phyloP scores from a whole-genome alignment of 2,329 filamentous ascomycete genomes.

The Talaromyces funiculosus region DNA sequence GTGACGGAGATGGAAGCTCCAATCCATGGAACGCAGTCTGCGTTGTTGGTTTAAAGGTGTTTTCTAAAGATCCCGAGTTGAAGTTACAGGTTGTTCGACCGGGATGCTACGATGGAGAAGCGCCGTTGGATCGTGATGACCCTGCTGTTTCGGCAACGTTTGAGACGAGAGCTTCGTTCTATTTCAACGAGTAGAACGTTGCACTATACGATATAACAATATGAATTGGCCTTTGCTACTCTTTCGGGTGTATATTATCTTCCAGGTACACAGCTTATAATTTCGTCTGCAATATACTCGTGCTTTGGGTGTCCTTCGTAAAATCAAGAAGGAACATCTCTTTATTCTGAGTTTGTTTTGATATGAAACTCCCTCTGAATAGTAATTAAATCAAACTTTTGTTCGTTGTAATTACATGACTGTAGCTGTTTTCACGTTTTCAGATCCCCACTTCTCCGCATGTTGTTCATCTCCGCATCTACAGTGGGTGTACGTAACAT shows the following conservation, averaged over 20 bases:
- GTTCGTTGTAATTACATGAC: no score
- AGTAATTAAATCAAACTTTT: no score
- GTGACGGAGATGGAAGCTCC: slow-evolving; percentile 18
- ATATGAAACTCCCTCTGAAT: no score
- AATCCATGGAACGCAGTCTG: slow-evolving; percentile 58
- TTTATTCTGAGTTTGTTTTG: no score
- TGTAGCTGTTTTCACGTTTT: background rate
- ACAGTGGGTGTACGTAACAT: background rate
- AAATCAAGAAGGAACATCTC: no score
- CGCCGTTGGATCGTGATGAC: slow-evolving; percentile 31
- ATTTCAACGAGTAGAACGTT: background rate
- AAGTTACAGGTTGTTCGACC: slow-evolving; percentile 49
- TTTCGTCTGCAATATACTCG: background rate
- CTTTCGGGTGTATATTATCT: background rate
- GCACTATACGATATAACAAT: background rate
- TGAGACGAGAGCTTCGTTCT: slow-evolving; percentile 9
- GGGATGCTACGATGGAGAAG: slow-evolving; percentile 32
- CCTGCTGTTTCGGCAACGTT: slow-evolving; percentile 12
- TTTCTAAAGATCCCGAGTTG: slow-evolving; percentile 47
- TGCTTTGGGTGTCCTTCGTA: background rate
- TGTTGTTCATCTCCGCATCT: background rate
- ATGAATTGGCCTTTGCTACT: no score
- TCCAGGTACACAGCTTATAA: background rate
- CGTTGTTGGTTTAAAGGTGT: slow-evolving; percentile 55
- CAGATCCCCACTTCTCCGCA: slow-evolving; percentile 12